These are phyloP conservation scores for Penicillium freii DNA, from an alignment of 2,329 filamentous ascomycete genomes.

Conservation along the genomic window DNA sequence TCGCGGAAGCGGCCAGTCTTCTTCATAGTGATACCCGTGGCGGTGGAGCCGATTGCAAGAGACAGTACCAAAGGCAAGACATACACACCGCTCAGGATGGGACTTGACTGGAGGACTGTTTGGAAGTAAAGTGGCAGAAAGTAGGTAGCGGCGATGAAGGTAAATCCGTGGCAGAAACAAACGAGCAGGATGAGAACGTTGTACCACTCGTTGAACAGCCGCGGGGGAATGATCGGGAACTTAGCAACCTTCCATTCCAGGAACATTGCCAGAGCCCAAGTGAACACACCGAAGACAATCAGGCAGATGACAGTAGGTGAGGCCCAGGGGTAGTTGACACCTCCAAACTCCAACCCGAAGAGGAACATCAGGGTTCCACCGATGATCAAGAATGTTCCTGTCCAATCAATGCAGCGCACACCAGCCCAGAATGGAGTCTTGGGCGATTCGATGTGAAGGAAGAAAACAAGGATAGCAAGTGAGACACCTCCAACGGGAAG, in stretches of 20 bases:
- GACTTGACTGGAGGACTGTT: slow-evolving; percentile 64
- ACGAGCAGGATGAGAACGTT: slow-evolving; percentile 65
- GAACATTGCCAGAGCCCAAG: slow-evolving; percentile 64
- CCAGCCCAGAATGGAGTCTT: slow-evolving; percentile 58
- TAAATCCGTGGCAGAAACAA: slow-evolving; percentile 70
- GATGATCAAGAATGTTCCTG: slow-evolving; percentile 63
- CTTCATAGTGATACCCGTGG: slow-evolving; percentile 66
- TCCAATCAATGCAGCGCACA: slow-evolving; percentile 62
- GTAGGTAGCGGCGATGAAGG: slow-evolving; percentile 76
- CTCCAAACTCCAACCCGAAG: slow-evolving; percentile 81
- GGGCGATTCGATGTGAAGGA: slow-evolving; percentile 61
- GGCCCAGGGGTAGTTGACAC: slow-evolving; percentile 70
- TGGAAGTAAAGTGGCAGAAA: slow-evolving; percentile 87
- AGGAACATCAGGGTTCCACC: slow-evolving; percentile 82
- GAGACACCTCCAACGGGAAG: slow-evolving; percentile 61
- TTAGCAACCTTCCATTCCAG: slow-evolving; percentile 71
- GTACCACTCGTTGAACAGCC: slow-evolving; percentile 64
- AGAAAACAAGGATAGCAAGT: slow-evolving; percentile 58
- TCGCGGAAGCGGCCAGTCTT: slow-evolving; percentile 67
- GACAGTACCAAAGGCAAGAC: slow-evolving; percentile 68
- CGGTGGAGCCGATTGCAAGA: slow-evolving; percentile 62
- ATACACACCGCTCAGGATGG: slow-evolving; percentile 72
- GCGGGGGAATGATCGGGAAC: slow-evolving; percentile 74
- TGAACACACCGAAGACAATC: slow-evolving; percentile 68
- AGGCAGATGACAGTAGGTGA: slow-evolving; percentile 74